Percentiles rank a stretch among this genome's conserved stretches.
phyloP scores from a whole-genome alignment of 2,329 filamentous ascomycete genomes.

The Setomelanomma holmii region DNA sequence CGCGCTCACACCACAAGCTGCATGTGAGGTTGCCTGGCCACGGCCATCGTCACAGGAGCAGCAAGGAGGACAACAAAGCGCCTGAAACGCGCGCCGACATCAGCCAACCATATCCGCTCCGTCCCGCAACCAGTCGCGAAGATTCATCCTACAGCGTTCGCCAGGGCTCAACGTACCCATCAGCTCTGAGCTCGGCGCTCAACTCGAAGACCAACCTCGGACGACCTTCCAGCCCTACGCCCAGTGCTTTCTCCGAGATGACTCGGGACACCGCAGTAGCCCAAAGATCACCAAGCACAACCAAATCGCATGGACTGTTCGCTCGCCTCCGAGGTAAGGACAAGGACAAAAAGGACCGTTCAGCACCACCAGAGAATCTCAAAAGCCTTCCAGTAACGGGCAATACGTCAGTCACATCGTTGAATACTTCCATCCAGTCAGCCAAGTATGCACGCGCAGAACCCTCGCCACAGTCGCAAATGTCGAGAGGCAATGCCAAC shows the following conservation, averaged over 20 bases:
- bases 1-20: slow-evolving; percentile 64
- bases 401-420: slow-evolving; percentile 48
- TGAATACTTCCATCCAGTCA: slow-evolving; percentile 45
- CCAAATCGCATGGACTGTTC: slow-evolving; percentile 59
- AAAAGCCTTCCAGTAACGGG: slow-evolving; percentile 42
- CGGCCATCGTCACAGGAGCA: slow-evolving; percentile 68
- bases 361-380: slow-evolving; percentile 43
- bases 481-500: slow-evolving; percentile 34
- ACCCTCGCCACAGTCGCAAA: slow-evolving; percentile 31
- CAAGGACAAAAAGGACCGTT: slow-evolving; percentile 54
- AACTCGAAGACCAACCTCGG: slow-evolving; percentile 59
- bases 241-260: slow-evolving; percentile 71
- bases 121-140: slow-evolving; percentile 78
- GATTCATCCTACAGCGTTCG: slow-evolving; percentile 66
- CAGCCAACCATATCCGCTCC: slow-evolving; percentile 62
- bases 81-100: slow-evolving; percentile 41
- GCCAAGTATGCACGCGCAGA: slow-evolving; percentile 37
- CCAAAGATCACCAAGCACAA: slow-evolving; percentile 65
- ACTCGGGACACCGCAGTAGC: slow-evolving; percentile 51
- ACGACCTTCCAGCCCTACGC: slow-evolving; percentile 81
- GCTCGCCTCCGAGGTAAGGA: slow-evolving; percentile 61
- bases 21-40: slow-evolving; percentile 67
- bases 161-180: slow-evolving; percentile 57
- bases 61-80: slow-evolving; percentile 62
- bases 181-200: slow-evolving; percentile 56